Base-by-base conservation (phyloP, 148 eudicot species). In the Talinum fruticosum region DNA sequence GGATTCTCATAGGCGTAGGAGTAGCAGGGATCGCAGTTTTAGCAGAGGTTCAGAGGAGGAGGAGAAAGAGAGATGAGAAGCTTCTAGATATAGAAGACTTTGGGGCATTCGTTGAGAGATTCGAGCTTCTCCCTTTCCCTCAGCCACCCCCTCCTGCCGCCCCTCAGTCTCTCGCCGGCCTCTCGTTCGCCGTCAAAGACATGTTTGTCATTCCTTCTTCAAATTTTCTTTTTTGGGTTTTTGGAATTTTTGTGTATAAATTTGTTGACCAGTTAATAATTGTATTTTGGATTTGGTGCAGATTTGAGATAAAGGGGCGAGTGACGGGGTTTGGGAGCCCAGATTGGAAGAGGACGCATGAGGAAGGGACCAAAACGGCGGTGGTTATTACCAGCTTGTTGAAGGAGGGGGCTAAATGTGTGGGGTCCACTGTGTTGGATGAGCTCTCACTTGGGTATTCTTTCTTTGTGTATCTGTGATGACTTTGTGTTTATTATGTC, bases 81-180 rank as follows among this genome's bases (percentile, higher is more conserved):
- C 29, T 82, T 76, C 37, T 76, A 21, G 79, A 84, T 21, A 80
- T 75, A n/a, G 84, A 84, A 68, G 95, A 92, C 72, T 90, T 82
- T 18, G 98, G 98, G 3, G 97, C 91, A 3, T 94, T 94, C 76
- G 69, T 92, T 33, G 90, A 92, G 59, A 86, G 89, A 5, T 90
- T 94, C 70, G 86, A 89, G 80, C 74, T 94, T 35, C 82, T 82
- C 6, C 95, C 98, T 4, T 92, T 84, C 71, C 89, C 93, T 75
- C 97, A 88, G 66, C 97, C 97, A 30, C 97, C 91, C 1, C 98
- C 98, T 33, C 98, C 98, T 5, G 93, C 97, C 10, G 93, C 98
- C 71, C 87, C 84, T 36, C 84, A 81, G 1, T 69, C 84, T 36
- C 89, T 94, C 12, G 57, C 84, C 65, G 89, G 84, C 41, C 86